These are phyloP conservation scores for Ogataea paradorogensis DNA, from an alignment of 805 yeast genomes.

Conservation along the genomic window DNA sequence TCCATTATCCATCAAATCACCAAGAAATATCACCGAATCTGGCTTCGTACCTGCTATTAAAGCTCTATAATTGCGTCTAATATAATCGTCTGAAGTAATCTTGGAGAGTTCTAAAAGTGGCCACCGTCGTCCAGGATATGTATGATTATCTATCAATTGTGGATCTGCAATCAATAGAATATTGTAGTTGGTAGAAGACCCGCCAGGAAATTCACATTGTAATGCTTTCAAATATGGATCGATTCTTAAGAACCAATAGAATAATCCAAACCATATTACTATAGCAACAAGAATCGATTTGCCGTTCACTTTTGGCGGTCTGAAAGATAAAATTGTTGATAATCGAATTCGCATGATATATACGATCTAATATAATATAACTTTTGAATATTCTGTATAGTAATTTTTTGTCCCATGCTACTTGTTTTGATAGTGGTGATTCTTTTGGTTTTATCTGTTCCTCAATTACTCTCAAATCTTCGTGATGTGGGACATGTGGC, in stretches of 20 bases:
- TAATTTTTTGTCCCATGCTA: neutral
- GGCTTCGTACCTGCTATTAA: conserved; percentile 68
- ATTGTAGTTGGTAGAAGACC: conserved; percentile 15
- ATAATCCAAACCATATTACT: conserved; percentile 13
- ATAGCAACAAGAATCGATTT: conserved; percentile 6
- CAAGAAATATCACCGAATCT: conserved; percentile 73
- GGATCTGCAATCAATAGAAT: conserved; percentile 78
- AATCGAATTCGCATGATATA: conserved; percentile 12
- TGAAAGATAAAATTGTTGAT: neutral
- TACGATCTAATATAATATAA: no score
- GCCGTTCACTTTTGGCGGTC: conserved; percentile 1
- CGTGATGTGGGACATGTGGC: conserved; percentile 60
- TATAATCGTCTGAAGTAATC: conserved; percentile 70
- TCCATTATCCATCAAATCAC: conserved; percentile 95
- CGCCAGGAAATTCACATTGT: conserved; percentile 10
- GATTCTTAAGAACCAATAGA: conserved; percentile 14
- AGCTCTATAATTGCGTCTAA: conserved; percentile 62
- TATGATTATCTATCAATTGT: conserved; percentile 83
- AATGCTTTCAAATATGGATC: conserved; percentile 8
- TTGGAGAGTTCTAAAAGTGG: conserved; percentile 52
- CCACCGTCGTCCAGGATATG: conserved; percentile 69
- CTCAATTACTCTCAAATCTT: conserved; percentile 31
- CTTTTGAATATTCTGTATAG: no score
- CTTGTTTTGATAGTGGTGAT: conserved; percentile 8
- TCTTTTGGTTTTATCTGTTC: conserved; percentile 11